Evolutionary conservation across 164 flowering plant species (phyloP), one percentile per base, ranked within the genome.

Genomic region (Houttuynia cordata): DNA sequence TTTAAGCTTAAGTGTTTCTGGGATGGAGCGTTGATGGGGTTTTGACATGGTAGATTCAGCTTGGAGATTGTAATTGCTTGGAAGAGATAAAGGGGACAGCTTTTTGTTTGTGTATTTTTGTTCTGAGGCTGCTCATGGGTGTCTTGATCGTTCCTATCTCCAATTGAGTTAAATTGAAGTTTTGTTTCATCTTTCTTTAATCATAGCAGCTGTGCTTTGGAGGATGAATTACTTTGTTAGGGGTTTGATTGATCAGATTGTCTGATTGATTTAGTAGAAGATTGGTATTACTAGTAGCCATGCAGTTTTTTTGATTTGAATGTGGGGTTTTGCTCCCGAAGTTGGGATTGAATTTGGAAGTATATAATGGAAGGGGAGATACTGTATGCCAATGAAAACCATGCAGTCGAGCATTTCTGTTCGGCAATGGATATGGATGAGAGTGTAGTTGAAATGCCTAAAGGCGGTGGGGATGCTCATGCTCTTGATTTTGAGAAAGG

Each of bases 351-450:
- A 17, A 45, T 45, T 8, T 3, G 2, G 14, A 8, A 45, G 49
- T 45, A 17, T 45, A 3, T 45, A 45, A 78, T 78, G 81, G 80
- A 73, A 51, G 73, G 75, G 20, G 72, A 70, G 53, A 68, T 61
- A 6, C 59, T 30, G 17, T 65, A 63, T 23, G 74, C 37, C 42
- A 67, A 68, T 60, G 77, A 65, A 64, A 56, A 45, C 47, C 56
- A 55, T 49, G 47, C 56, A 12, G 73, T 66, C 41, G 60, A 78
- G 20, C 65, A 71, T 37, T 56, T 64, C 0, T 67, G 68, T 68
- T 62, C 64, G 24, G 86, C 76, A 23, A 82, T 80, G 80, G 89
- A 85, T 67, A 69, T 67, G 0, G 80, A 75, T 62, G 79, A 71
- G 30, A 67, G 42, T 47, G 79, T 57, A 61, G 62, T 42, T 12